A percentile compares a stretch with the other conserved stretches of the same genome.
Conservation (phyloP, 345 rosid genomes). For the Populus tremula region DNA sequence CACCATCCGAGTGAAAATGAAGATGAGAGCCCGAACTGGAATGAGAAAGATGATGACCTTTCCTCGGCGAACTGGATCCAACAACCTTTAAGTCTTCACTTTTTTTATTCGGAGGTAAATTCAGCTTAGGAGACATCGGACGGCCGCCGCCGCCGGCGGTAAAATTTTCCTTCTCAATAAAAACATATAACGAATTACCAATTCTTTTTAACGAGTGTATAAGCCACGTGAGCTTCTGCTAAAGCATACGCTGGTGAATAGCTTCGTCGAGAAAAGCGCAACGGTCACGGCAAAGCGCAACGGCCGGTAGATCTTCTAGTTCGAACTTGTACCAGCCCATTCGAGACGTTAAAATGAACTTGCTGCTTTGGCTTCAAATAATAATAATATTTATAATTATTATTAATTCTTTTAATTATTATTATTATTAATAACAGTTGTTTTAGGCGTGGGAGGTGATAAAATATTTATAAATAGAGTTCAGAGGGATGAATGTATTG, state of each 20-base stretch:
- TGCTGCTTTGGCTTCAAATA: no score
- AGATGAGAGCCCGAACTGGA: constrained; percentile 71
- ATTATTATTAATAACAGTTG: no score
- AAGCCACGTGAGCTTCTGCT: constrained; percentile 72
- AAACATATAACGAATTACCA: constrained; percentile 52
- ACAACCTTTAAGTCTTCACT: constrained; percentile 15
- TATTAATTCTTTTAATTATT: no score
- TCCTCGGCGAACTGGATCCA: constrained; percentile 15
- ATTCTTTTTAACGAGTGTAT: constrained; percentile 49
- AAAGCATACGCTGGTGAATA: constrained; percentile 62
- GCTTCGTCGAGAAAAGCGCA: constrained; percentile 68
- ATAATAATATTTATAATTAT: no score
- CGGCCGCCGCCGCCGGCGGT: background rate
- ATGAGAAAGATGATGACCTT: constrained; percentile 27
- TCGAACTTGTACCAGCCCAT: constrained; percentile 89
- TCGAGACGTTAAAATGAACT: background rate
- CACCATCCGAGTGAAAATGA: constrained; percentile 43
- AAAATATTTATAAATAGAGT: no score
- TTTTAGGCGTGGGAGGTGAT: no score
- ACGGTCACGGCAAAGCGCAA: constrained; percentile 80
- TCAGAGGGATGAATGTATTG: background rate
- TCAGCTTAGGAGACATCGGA: constrained; percentile 44
- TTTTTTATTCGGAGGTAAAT: constrained; percentile 51
- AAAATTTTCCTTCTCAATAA: constrained; percentile 36
- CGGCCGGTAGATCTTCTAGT: constrained; percentile 93